Evolutionary conservation across 371 early-diverging fungal species (phyloP), one percentile per base, ranked within the genome.

Genomic region (Nematocida homosporus): DNA sequence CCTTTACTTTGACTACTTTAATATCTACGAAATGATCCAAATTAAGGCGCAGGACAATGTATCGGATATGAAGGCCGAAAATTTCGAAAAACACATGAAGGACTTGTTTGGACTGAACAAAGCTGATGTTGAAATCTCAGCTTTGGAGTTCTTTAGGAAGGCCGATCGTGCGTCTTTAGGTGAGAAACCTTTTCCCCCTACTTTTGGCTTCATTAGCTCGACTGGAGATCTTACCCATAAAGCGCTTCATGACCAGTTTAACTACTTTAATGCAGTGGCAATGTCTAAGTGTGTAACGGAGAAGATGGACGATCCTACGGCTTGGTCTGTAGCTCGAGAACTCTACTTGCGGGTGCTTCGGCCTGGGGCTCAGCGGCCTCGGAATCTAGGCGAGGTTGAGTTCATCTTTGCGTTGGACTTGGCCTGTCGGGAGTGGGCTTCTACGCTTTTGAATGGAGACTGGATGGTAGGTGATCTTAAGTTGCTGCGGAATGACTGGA

Each of bases 1-100:
- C n/a, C 34, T 40, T 10, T 27, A n/a, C n/a, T 4, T 30, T n/a
- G 63, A 63, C 25, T 40, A 48, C 37, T 34, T 44, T 40, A 44
- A 63, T n/a, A 47, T 63, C 3, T 63, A 63, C 48, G 30, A 63
- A n/a, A 48, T 20, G 6, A 18, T 63, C 13, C 8, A 37, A 37
- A 44, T 37, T 8, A 63, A 44, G 27, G 63, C 44, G 42, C 13
- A 29, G 13, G 10, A 48, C 2, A 34, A 16, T 63, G 38, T 30
- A 5, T 20, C 8, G 16, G 6, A 6, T 34, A 63, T 6, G 30
- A 63, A 44, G 4, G 10, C 16, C 13, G 63, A 30, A 44, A 48
- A 48, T 63, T 63, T 63, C 25, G 63, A 63, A 63, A 63, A 63
- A 48, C 63, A 48, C 5, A 63, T 63, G 63, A 8, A 30, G 4